Evolutionary conservation across 495 filamentous ascomycete genomes (phyloP).

Genomic region (Hamigera avellanea): DNA sequence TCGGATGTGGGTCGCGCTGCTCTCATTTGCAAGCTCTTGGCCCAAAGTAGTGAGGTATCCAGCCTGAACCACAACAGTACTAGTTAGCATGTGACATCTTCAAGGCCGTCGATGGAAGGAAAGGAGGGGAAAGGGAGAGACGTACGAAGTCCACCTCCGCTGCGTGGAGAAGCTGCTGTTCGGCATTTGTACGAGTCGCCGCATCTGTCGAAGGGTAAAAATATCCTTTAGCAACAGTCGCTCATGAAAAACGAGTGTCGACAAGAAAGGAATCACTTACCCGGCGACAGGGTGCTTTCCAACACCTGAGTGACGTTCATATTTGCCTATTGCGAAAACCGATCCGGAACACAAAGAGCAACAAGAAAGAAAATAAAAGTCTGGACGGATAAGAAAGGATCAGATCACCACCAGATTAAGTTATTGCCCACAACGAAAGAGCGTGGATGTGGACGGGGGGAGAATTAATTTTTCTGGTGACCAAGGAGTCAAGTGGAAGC

Average conservation of each 20-base stretch:
- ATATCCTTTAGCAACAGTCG: slow-evolving; percentile 11
- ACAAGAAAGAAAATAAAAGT: slow-evolving; percentile 16
- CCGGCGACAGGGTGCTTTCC: slow-evolving; percentile 80
- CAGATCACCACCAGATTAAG: slow-evolving; percentile 7
- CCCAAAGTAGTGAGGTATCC: slow-evolving; percentile 84
- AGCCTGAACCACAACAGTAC: slow-evolving; percentile 41
- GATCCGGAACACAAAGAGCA: slow-evolving; percentile 15
- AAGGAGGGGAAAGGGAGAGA: slow-evolving; percentile 18
- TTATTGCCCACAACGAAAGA: too few relatives aligned
- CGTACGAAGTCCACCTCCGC: slow-evolving; percentile 91
- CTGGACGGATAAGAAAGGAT: slow-evolving; percentile 10
- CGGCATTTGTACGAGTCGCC: slow-evolving; percentile 74
- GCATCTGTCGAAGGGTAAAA: slow-evolving; percentile 52
- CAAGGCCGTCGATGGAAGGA: slow-evolving; percentile 3
- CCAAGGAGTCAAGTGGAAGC: slow-evolving; percentile 15
- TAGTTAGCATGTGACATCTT: slow-evolving; percentile 8
- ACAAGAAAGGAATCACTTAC: slow-evolving; percentile 31
- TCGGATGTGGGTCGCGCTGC: slow-evolving; percentile 69
- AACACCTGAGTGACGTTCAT: slow-evolving; percentile 82
- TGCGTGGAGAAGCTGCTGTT: slow-evolving; percentile 86
- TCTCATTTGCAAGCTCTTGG: slow-evolving; percentile 86
- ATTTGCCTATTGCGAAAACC: slow-evolving; percentile 19
- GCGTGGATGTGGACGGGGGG: slow-evolving; percentile 11
- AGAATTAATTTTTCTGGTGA: slow-evolving; percentile 8
- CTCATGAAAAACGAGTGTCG: background rate